Evolutionary conservation across 1,284 basidiomycete species (phyloP), one percentile per base, ranked within the genome.

Genomic region (Cutaneotrichosporon sp.): DNA sequence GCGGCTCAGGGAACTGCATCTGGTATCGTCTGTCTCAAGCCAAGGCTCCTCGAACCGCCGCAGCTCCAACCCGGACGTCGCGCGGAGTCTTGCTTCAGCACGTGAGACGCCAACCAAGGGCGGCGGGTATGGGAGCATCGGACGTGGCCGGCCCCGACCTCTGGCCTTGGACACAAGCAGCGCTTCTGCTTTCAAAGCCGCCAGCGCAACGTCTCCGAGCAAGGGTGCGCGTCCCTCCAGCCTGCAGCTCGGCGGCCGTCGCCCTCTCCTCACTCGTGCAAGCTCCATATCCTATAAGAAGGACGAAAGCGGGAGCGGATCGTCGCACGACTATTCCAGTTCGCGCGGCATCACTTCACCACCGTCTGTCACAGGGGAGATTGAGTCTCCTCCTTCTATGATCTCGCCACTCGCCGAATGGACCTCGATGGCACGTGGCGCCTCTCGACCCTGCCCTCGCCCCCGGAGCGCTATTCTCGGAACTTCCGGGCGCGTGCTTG

Each of bases 271-370:
- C 62, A 62, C 68, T 2, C 62, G 70, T 3, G 65, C 71, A 38
- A 76, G 76, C 62, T 76, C 73, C 0, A 78, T 79, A 60, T 76
- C 74, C 22, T 79, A 79, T 63, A 74, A 70, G 63, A 76, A 72
- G 61, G 75, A 77, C 22, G 69, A 69, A 55, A 69, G 67, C 22
- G 58, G 64, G 1, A 65, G 67, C 40, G 56, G 53, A 11, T 67
- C 68, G 21, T 71, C 72, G 6, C 63, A 62, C 18, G 66, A 65
- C 60, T 62, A 56, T 57, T 52, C 51, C 22, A 67, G 66, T 47
- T 60, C 53, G 3, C 58, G 63, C 3, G 65, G 66, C 8, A 51
- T 60, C 5, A 67, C 65, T 2, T 74, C 73, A 10, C 65, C 63
- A 26, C 57, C 58, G 8, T 9, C 55, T 9, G 22, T 47, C 40